Evolutionary conservation across 2,329 filamentous ascomycete genomes (phyloP).

Genomic region (Pezicula neosporulosa): DNA sequence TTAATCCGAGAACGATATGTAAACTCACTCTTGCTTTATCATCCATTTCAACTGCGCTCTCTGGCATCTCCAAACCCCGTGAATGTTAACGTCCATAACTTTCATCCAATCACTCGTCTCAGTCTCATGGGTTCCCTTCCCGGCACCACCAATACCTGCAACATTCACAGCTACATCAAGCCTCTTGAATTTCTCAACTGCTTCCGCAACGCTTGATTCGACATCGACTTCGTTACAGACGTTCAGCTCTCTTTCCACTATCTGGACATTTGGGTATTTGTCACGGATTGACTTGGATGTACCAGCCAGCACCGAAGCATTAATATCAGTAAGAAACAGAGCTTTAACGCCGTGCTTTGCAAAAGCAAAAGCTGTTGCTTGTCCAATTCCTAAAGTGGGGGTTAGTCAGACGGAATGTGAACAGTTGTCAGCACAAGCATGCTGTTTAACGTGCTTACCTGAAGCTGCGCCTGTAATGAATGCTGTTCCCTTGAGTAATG

Average conservation of each 20-base stretch:
- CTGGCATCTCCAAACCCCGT: slow-evolving; percentile 55
- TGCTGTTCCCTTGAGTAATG: slow-evolving; percentile 40
- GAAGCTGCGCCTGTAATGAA: slow-evolving; percentile 46
- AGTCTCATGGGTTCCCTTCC: slow-evolving; percentile 41
- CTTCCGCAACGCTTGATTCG: slow-evolving; percentile 36
- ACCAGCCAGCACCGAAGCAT: slow-evolving; percentile 28
- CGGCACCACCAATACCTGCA: slow-evolving; percentile 44
- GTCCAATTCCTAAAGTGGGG: slow-evolving; percentile 41
- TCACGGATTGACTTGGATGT: slow-evolving; percentile 32
- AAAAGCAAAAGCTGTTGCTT: slow-evolving; percentile 41
- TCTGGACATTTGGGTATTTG: slow-evolving; percentile 35
- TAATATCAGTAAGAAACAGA: slow-evolving; percentile 44
- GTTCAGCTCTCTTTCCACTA: slow-evolving; percentile 40
- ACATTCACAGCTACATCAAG: slow-evolving; percentile 55
- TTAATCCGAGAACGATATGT: neutral
- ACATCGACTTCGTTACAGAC: slow-evolving; percentile 41
- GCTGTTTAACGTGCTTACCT: slow-evolving; percentile 24
- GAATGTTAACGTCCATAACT: slow-evolving; percentile 49
- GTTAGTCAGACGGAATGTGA: too few relatives aligned
- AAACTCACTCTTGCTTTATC: slow-evolving; percentile 43
- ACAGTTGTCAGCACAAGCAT: too few relatives aligned
- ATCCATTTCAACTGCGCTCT: slow-evolving; percentile 48
- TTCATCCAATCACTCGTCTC: slow-evolving; percentile 44
- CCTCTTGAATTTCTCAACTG: slow-evolving; percentile 43
- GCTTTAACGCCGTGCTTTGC: slow-evolving; percentile 43